Conservation (phyloP, 306 rosid species). For the Quercus parvula region DNA sequence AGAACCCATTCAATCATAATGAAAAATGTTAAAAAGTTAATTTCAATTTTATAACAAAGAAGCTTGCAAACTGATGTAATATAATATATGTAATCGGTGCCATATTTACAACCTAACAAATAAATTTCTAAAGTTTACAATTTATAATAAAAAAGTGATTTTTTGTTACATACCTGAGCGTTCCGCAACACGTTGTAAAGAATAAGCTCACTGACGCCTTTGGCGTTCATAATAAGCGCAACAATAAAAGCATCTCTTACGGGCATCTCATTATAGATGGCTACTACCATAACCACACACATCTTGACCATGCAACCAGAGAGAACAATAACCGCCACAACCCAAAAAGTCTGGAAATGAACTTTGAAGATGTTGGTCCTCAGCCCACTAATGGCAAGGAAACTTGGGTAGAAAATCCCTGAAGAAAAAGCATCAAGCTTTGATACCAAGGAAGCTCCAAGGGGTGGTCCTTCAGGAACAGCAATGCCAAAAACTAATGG, state of each 20-base stretch:
- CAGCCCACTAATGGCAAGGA: constrained; percentile 55
- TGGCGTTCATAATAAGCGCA: constrained; percentile 60
- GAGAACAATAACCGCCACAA: constrained; percentile 17
- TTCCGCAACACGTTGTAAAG: constrained; percentile 43
- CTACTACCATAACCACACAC: constrained; percentile 48
- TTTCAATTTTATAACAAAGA: no score
- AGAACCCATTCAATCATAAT: no score
- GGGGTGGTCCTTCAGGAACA: constrained; percentile 63
- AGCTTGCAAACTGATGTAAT: no score
- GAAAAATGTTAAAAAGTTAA: no score
- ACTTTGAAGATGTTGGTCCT: constrained; percentile 44
- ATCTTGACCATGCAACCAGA: constrained; percentile 35
- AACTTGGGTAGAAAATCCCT: constrained; percentile 48
- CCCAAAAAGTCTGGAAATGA: background rate
- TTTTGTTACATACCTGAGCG: constrained; percentile 31
- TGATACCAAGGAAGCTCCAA: constrained; percentile 43
- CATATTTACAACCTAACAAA: no score
- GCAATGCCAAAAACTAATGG: constrained; percentile 50
- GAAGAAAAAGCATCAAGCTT: constrained; percentile 40
- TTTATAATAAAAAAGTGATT: background rate
- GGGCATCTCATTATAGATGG: constrained; percentile 26
- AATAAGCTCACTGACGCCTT: constrained; percentile 52
- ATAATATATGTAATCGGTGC: no score
- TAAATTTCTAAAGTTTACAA: no score
- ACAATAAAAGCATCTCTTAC: constrained; percentile 40